Evolutionary conservation across 1,284 basidiomycete species (phyloP), one percentile per base, ranked within the genome.

Genomic region (Singerocomus inundabilis): DNA sequence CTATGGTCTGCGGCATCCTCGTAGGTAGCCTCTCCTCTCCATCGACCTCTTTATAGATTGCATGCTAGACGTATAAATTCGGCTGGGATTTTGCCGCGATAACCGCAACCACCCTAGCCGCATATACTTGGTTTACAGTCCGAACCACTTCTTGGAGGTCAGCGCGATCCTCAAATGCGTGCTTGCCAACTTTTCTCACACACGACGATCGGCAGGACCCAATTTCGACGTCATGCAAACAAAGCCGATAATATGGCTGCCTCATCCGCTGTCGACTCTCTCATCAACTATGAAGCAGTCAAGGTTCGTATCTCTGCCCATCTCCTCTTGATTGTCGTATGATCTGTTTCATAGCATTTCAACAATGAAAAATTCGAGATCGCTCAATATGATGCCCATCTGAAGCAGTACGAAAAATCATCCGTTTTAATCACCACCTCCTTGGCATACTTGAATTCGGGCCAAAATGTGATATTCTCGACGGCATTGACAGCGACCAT

Each of bases 251-350:
- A 99, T 70, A 90, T 90, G 64, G 95, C 93, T 11, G 97, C 97
- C 0, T 93, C 93, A 0, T 83, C 90, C 1, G 93, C 93, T 2
- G 93, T 98, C 10, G 97, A 99, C 67, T 93, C 93, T 0, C 72
- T 99, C 47, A 94, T 99, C 69, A 99, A 99, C 67, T 99, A 93
- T 63, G 96, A 99, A 69, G 96, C 96, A 12, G 96, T 99, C 61
- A 99, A 99, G 80, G 93, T 93, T 50, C 57, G 48, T 8, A 4
- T 47, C 6, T 30, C 9, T 9, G 1, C 33, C 41, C 37, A 4
- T 13, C 46, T 31, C 7, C 2, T 28, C 24, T 11, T n/a, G 25
- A 18, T 24, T 6, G 16, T 8, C 24, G 45, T 6, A 21, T 29
- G 13, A 51, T 36, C 12, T 4, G 8, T 46, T 56, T 42, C 56